A percentile compares a stretch with the other conserved stretches of the same genome.
Evolutionary conservation across 2,329 filamentous ascomycete genomes (phyloP).

Genomic region (Pseudogymnoascus pannorum): DNA sequence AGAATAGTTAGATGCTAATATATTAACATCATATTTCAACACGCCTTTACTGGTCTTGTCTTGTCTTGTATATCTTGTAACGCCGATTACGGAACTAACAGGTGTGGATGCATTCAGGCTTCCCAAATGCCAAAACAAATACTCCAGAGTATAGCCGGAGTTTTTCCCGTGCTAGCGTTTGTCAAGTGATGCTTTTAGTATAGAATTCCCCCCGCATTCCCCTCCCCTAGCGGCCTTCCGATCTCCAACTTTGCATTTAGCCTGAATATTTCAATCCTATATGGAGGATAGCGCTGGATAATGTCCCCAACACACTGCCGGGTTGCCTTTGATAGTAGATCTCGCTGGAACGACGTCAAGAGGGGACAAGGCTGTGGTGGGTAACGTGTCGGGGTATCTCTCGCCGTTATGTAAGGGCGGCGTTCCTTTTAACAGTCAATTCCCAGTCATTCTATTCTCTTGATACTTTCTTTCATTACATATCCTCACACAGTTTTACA

Average conservation of each 20-base stretch:
- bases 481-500: not conserved
- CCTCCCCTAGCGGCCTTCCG: not conserved
- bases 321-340: not conserved
- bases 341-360: not conserved
- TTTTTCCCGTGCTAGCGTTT: not conserved
- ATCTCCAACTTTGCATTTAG: constrained; percentile 4
- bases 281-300: not conserved
- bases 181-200: constrained; percentile 3
- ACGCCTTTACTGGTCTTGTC: not conserved
- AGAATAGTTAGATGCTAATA: not conserved
- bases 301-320: not conserved
- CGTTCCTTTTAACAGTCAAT: not conserved
- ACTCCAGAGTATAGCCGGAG: not conserved
- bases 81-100: not conserved
- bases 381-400: not conserved
- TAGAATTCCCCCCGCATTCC: not conserved
- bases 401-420: not conserved
- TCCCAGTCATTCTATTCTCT: not conserved
- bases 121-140: not conserved
- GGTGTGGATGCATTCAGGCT: not conserved
- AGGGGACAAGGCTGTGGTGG: not conserved
- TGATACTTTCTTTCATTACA: not conserved
- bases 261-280: not conserved
- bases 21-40: not conserved
- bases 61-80: no score